Percentiles rank a stretch among this genome's conserved stretches.
These are phyloP conservation scores for Termitomyces sp. DNA, from an alignment of 768 basidiomycete species.

Conservation along the genomic window DNA sequence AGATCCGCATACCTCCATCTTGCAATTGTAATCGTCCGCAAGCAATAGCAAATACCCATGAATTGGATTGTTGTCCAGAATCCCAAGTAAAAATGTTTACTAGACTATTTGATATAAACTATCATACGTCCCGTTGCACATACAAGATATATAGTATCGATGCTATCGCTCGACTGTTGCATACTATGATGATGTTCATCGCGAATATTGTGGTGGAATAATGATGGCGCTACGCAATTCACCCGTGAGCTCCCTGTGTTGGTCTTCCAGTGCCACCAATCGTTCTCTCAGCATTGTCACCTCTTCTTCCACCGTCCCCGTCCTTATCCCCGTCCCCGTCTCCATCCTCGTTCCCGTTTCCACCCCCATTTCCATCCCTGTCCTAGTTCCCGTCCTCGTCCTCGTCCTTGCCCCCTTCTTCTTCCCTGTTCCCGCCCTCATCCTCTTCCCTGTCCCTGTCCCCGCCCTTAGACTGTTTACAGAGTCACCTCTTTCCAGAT, in stretches of 20 bases:
- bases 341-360: neutral
- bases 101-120: too few relatives aligned
- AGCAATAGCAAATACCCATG: too few relatives aligned
- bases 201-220: neutral
- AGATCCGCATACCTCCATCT: too few relatives aligned
- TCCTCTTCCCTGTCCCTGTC: neutral
- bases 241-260: neutral
- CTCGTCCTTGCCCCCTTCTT: neutral
- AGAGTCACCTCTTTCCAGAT: neutral
- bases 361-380: neutral
- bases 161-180: too few relatives aligned
- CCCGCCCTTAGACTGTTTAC: neutral
- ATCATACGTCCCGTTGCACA: too few relatives aligned
- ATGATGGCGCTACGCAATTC: neutral
- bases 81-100: too few relatives aligned
- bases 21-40: too few relatives aligned
- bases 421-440: neutral
- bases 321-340: neutral
- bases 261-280: neutral
- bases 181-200: neutral
- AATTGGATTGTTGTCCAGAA: too few relatives aligned
- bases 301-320: neutral
- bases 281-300: neutral
- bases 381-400: neutral
- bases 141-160: too few relatives aligned